A percentile compares a stretch with the other conserved stretches of the same genome.
Evolutionary conservation across 2,329 filamentous ascomycete genomes (phyloP).

Genomic region (Fusarium dimerum): DNA sequence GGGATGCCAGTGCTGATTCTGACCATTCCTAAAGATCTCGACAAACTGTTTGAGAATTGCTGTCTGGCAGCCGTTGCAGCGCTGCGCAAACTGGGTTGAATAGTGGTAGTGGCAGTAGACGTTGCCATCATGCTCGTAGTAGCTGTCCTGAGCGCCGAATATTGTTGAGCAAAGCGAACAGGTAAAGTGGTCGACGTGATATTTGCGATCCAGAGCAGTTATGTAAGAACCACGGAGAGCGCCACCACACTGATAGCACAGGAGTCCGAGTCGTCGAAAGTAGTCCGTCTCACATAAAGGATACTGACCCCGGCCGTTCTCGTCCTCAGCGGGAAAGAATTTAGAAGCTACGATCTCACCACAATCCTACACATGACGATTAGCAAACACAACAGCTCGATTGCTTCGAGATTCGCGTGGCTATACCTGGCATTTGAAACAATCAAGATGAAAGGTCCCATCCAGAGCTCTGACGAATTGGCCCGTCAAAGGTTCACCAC

Average conservation of each 20-base stretch:
- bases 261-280: constrained; percentile 84
- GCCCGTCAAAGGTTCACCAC: constrained; percentile 81
- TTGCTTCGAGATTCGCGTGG: constrained; percentile 3
- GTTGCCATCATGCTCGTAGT: constrained; percentile 95
- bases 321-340: constrained; percentile 95
- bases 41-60: constrained; percentile 99
- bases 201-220: constrained; percentile 94
- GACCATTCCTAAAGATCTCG: constrained; percentile 95
- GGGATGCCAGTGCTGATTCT: constrained; percentile 99
- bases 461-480: constrained; percentile 95
- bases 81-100: constrained; percentile 93
- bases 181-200: constrained; percentile 98
- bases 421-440: constrained; percentile 89
- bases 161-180: constrained; percentile 96
- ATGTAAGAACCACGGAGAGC: constrained; percentile 97
- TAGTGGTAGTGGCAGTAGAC: constrained; percentile 99
- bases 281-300: constrained; percentile 98
- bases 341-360: constrained; percentile 97
- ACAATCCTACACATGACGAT: constrained; percentile 69
- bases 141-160: constrained; percentile 98
- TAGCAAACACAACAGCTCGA: constrained; percentile 14
- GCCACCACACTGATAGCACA: constrained; percentile 90
- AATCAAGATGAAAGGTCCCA: constrained; percentile 94
- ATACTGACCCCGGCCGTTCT: constrained; percentile 82
- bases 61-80: constrained; percentile 95